Evolutionary conservation across 2,329 filamentous ascomycete species (phyloP).

Genomic region (Decorospora gaudefroyi): DNA sequence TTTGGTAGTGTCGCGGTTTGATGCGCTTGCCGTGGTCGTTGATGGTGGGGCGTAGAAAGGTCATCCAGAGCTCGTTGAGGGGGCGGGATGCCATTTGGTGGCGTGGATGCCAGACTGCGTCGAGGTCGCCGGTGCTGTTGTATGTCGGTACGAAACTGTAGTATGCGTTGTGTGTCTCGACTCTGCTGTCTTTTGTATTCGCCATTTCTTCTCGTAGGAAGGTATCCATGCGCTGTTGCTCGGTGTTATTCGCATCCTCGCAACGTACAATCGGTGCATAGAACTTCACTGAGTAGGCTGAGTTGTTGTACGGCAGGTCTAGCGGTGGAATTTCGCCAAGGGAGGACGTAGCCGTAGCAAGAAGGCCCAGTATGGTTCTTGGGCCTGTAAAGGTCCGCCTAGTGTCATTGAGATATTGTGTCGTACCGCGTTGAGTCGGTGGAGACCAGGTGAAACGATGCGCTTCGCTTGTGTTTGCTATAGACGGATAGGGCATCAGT

Average conservation of each 20-base stretch:
- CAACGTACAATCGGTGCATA: background rate
- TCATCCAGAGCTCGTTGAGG: slow-evolving; percentile 18
- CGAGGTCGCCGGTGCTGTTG: background rate
- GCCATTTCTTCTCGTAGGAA: background rate
- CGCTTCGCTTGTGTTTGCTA: background rate
- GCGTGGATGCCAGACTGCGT: background rate
- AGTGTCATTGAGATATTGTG: background rate
- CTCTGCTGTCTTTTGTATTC: background rate
- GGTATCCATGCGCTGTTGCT: background rate
- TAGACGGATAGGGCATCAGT: background rate
- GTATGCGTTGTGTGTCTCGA: background rate
- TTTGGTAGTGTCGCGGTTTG: slow-evolving; percentile 18
- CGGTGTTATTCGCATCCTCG: background rate
- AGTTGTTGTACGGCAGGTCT: slow-evolving; percentile 1
- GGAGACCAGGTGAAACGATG: slow-evolving; percentile 1
- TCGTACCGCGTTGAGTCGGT: background rate
- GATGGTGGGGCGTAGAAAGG: slow-evolving; percentile 10
- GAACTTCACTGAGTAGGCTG: background rate
- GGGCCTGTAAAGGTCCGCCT: background rate
- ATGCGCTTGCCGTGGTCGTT: slow-evolving; percentile 1
- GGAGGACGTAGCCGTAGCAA: background rate
- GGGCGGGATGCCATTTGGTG: background rate
- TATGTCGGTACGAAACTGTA: slow-evolving; percentile 1
- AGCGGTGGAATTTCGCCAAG: slow-evolving; percentile 1
- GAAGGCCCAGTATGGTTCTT: background rate